These are phyloP conservation scores for Pneumocystis canis DNA, from an alignment of 1,139 yeast species.

Conservation along the genomic window DNA sequence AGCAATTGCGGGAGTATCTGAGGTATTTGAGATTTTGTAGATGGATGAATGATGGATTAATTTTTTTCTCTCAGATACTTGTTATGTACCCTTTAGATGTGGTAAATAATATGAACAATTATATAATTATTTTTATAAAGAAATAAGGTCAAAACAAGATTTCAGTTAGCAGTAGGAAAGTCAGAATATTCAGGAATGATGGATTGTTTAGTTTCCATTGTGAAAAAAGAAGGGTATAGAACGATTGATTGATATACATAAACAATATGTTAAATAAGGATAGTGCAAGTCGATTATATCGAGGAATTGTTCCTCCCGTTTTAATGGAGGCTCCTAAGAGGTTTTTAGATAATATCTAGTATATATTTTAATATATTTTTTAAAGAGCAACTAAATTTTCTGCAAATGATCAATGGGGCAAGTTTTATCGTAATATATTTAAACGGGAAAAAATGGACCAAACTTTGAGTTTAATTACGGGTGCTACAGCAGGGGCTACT, in stretches of 20 bases:
- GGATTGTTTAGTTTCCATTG: slow-evolving; percentile 68
- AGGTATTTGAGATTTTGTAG: slow-evolving; percentile 27
- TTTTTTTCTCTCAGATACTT: slow-evolving; percentile 35
- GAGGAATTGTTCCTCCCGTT: slow-evolving; percentile 91
- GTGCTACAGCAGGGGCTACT: slow-evolving; percentile 97
- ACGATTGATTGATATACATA: background rate
- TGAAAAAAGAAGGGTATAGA: slow-evolving; percentile 59
- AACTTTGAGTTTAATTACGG: slow-evolving; percentile 74
- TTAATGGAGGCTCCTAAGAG: slow-evolving; percentile 97
- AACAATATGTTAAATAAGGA: background rate
- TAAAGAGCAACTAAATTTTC: slow-evolving; percentile 88
- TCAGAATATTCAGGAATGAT: slow-evolving; percentile 64
- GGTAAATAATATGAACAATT: slow-evolving; percentile 22
- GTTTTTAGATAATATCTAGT: background rate
- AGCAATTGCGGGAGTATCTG: slow-evolving; percentile 96
- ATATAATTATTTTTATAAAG: background rate
- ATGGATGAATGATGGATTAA: background rate
- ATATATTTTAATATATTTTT: background rate
- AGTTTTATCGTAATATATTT: slow-evolving; percentile 58
- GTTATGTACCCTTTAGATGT: slow-evolving; percentile 98
- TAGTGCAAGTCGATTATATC: slow-evolving; percentile 51
- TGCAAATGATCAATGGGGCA: slow-evolving; percentile 95
- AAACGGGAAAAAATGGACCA: slow-evolving; percentile 63
- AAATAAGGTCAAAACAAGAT: slow-evolving; percentile 60
- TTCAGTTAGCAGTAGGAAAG: slow-evolving; percentile 64